These are phyloP conservation scores for Vicia sativa DNA, from an alignment of 306 rosid species.

Conservation along the genomic window DNA sequence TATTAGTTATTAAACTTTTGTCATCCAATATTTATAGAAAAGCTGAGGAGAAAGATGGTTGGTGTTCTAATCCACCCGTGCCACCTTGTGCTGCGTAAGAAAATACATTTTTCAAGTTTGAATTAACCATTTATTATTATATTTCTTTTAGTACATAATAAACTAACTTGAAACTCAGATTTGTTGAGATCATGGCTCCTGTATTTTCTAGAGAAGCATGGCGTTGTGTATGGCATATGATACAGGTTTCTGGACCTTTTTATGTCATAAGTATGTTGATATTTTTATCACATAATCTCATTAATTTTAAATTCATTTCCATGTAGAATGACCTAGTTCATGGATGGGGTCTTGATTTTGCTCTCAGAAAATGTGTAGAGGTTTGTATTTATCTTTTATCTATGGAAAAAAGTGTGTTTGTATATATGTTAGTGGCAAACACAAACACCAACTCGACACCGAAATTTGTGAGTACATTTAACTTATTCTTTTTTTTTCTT, in stretches of 20 bases:
- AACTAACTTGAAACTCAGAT: slow-evolving; percentile 44
- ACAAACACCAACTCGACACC: too few relatives aligned
- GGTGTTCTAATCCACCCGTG: slow-evolving; percentile 71
- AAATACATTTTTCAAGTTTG: not conserved
- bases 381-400: slow-evolving; percentile 30
- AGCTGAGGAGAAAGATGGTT: slow-evolving; percentile 61
- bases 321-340: slow-evolving; percentile 85
- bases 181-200: slow-evolving; percentile 98
- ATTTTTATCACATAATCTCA: slow-evolving; percentile 8
- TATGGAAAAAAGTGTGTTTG: too few relatives aligned
- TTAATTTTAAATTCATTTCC: not conserved
- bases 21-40: slow-evolving; percentile 43
- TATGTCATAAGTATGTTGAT: not conserved
- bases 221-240: slow-evolving; percentile 97
- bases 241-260: slow-evolving; percentile 54
- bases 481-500: too few relatives aligned
- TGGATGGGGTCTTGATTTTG: slow-evolving; percentile 98
- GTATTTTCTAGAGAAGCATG: slow-evolving; percentile 88
- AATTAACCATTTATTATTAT: not conserved
- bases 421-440: too few relatives aligned
- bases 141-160: too few relatives aligned
- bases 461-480: too few relatives aligned
- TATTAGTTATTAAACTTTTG: too few relatives aligned
- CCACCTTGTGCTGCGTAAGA: slow-evolving; percentile 97
- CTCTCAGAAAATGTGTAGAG: slow-evolving; percentile 80